These are phyloP conservation scores for Tuber microsphaerosporum DNA, from an alignment of 495 filamentous ascomycete genomes.

Conservation along the genomic window DNA sequence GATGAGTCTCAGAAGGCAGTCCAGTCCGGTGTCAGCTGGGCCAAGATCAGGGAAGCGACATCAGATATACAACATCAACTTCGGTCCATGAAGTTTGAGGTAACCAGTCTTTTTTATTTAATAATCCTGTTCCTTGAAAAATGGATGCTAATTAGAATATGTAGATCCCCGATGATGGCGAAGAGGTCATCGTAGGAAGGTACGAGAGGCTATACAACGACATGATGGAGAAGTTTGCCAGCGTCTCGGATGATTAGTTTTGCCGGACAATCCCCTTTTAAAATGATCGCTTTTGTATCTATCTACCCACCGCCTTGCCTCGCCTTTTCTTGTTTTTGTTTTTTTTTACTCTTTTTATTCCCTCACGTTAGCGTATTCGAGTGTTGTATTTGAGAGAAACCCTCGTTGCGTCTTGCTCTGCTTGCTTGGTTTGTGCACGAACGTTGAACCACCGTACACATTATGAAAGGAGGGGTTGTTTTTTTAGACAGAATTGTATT, in stretches of 20 bases:
- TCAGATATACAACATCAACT: constrained; percentile 73
- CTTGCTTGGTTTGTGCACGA: neutral
- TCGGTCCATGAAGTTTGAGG: constrained; percentile 91
- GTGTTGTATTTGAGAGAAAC: neutral
- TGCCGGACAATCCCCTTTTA: neutral
- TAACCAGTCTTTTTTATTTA: constrained; percentile 40
- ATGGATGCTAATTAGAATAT: constrained; percentile 4
- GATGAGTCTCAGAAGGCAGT: constrained; percentile 96
- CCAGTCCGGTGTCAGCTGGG: constrained; percentile 79
- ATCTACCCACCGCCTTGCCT: neutral
- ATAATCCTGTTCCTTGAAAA: neutral
- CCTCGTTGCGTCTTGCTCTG: neutral
- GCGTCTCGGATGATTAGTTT: constrained; percentile 68
- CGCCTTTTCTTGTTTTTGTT: neutral
- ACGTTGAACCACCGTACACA: neutral
- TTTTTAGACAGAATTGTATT: neutral
- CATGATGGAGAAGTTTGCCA: constrained; percentile 93
- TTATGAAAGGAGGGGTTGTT: neutral
- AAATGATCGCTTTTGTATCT: neutral
- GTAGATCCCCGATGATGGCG: constrained; percentile 41
- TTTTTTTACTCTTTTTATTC: neutral
- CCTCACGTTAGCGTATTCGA: neutral
- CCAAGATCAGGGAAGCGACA: constrained; percentile 84
- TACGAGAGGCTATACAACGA: constrained; percentile 85
- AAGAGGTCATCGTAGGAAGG: constrained; percentile 45